Evolutionary conservation across 805 yeast genomes (phyloP).

Genomic region (Saccharomyces mikatae): DNA sequence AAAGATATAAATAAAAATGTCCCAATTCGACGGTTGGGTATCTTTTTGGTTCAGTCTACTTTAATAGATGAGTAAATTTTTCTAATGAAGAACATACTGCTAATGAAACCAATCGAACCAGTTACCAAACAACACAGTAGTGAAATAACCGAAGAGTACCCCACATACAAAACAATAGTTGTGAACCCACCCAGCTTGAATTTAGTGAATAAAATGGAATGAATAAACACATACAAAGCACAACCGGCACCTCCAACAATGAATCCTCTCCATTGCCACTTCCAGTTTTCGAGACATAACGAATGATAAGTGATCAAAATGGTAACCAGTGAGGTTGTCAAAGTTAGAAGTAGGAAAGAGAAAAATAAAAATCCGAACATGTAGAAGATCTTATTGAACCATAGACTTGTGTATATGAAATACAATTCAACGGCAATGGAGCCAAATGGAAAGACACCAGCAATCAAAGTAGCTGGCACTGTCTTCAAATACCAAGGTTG

Average conservation of each 20-base stretch:
- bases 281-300: slow-evolving; percentile 83
- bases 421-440: slow-evolving; percentile 92
- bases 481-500: slow-evolving; percentile 80
- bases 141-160: slow-evolving; percentile 71
- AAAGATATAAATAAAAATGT: not conserved
- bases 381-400: slow-evolving; percentile 91
- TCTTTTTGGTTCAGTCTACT: slow-evolving; percentile 46
- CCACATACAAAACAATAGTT: slow-evolving; percentile 71
- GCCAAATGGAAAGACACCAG: slow-evolving; percentile 92
- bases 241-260: slow-evolving; percentile 90
- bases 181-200: slow-evolving; percentile 65
- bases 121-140: slow-evolving; percentile 68
- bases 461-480: slow-evolving; percentile 56
- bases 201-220: slow-evolving; percentile 67
- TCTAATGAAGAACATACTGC: slow-evolving; percentile 65
- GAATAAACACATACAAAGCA: slow-evolving; percentile 73
- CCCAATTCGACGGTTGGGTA: not conserved
- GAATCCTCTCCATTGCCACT: slow-evolving; percentile 95
- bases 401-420: slow-evolving; percentile 80
- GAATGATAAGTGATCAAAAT: slow-evolving; percentile 74
- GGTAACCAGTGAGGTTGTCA: slow-evolving; percentile 76
- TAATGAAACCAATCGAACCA: slow-evolving; percentile 79
- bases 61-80: slow-evolving; percentile 78
- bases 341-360: slow-evolving; percentile 73
- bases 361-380: slow-evolving; percentile 96